phyloP scores from a whole-genome alignment of 768 basidiomycete genomes.

The Lanmaoa pseudosensibilis region DNA sequence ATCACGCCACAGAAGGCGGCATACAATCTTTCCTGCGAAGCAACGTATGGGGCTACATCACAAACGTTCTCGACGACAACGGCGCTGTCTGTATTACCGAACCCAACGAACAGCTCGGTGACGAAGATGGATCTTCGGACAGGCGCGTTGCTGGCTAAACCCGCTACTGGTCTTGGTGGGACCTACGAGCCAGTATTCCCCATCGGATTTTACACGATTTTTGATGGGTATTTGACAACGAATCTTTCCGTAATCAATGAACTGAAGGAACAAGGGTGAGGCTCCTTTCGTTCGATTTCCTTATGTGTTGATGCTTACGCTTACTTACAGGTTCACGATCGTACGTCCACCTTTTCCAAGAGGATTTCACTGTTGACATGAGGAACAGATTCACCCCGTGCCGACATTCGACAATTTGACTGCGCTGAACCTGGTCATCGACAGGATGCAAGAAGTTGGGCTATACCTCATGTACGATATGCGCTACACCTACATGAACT shows the following conservation, averaged over 20 bases:
- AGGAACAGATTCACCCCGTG: slow-evolving; percentile 61
- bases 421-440: slow-evolving; percentile 55
- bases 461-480: slow-evolving; percentile 85
- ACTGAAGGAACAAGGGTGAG: slow-evolving; percentile 34
- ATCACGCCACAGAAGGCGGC: slow-evolving; percentile 42
- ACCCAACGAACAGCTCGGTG: slow-evolving; percentile 52
- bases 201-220: slow-evolving; percentile 44
- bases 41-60: slow-evolving; percentile 31
- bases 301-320: not conserved
- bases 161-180: slow-evolving; percentile 49
- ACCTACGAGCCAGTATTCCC: slow-evolving; percentile 52
- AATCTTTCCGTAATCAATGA: slow-evolving; percentile 31
- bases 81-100: slow-evolving; percentile 49
- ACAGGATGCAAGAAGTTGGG: slow-evolving; percentile 69
- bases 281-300: not conserved
- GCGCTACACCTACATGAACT: slow-evolving; percentile 69
- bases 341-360: slow-evolving; percentile 26
- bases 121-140: slow-evolving; percentile 64
- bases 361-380: not conserved
- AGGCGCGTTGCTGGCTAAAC: slow-evolving; percentile 53
- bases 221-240: slow-evolving; percentile 33
- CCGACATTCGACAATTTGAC: slow-evolving; percentile 65
- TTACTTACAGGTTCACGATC: slow-evolving; percentile 22
- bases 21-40: slow-evolving; percentile 32
- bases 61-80: slow-evolving; percentile 49